Base-by-base conservation (phyloP, 306 rosid species). In the Glycyrrhiza uralensis region DNA sequence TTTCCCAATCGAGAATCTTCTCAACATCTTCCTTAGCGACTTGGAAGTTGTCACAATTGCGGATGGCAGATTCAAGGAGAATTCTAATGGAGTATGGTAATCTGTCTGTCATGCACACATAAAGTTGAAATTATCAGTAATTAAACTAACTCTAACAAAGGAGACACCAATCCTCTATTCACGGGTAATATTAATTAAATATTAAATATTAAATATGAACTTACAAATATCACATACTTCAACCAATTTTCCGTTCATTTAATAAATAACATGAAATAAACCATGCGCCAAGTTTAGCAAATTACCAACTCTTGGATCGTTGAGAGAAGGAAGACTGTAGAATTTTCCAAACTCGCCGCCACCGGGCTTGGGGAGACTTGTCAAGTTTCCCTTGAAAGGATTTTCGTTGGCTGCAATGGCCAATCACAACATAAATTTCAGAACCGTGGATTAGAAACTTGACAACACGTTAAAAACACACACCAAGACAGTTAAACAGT, bases 21-120 rank as follows among this genome's bases (percentile, higher is more conserved):
- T 93, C 97, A 46, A 90, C 96, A 81, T 93, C 98, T 77, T 90
- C 96, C 74, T 90, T 88, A n/a, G 82, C 85, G 23, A 93, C 93
- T 85, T 85, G 93, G 82, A 90, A 93, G 71, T 88, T 85, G 78
- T 93, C 98, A 44, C 98, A 93, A 57, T 90, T 90, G 5, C 97
- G 93, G 74, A 93, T 84, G 41, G 96, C 90, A 62, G 93, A 87
- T 74, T 91, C 93, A 7, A 89, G 87, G 12, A 87, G 89, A 78
- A 91, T 82, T 77, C 86, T 82, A 64, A 91, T 87, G 4, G 93
- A 89, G 87, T 87, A 93, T 0, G 98, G 98, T 52, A 93, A 22
- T 85, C 38, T 93, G 62, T 88, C 97, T 93, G 87, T 50, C 20
- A 67, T 11, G 12, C 74, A 81, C 15, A 20, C 10, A 55, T 8